phyloP scores from a whole-genome alignment of 306 rosid species.

The peach (Prunus persica) region DNA sequence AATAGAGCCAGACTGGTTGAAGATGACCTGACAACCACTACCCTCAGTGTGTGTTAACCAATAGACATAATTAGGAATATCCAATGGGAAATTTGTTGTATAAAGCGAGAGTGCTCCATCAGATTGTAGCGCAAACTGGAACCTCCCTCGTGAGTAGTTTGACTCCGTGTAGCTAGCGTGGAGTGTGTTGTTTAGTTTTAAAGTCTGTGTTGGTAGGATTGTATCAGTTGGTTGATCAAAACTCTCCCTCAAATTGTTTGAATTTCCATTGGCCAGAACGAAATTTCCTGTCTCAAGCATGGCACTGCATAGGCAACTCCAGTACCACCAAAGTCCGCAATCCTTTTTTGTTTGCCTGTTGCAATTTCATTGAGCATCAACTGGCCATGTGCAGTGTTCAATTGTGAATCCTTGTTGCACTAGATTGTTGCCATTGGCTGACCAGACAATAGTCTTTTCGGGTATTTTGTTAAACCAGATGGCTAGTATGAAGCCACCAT shows the following conservation, averaged over 20 bases:
- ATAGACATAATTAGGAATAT: too few relatives aligned
- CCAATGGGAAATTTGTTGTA: too few relatives aligned
- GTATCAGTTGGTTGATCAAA: background rate
- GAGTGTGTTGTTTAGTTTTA: background rate
- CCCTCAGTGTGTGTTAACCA: too few relatives aligned
- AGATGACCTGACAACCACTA: too few relatives aligned
- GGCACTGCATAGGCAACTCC: background rate
- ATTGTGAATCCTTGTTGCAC: background rate
- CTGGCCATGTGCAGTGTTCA: background rate
- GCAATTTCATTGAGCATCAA: background rate
- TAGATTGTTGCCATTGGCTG: background rate
- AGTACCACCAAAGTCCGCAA: too few relatives aligned
- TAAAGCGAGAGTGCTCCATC: too few relatives aligned
- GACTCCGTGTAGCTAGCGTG: too few relatives aligned
- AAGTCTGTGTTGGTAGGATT: background rate
- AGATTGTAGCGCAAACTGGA: too few relatives aligned
- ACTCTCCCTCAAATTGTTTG: background rate
- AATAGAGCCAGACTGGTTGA: too few relatives aligned
- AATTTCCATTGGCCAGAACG: background rate
- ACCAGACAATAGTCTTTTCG: slow-evolving; percentile 13
- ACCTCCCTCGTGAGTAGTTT: too few relatives aligned
- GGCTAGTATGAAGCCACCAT: slow-evolving; percentile 38
- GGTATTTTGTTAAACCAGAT: background rate
- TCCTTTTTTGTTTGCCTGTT: too few relatives aligned
- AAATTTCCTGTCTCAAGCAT: background rate